phyloP scores from a whole-genome alignment of 2,329 filamentous ascomycete species.

The Alternaria ventricosa region DNA sequence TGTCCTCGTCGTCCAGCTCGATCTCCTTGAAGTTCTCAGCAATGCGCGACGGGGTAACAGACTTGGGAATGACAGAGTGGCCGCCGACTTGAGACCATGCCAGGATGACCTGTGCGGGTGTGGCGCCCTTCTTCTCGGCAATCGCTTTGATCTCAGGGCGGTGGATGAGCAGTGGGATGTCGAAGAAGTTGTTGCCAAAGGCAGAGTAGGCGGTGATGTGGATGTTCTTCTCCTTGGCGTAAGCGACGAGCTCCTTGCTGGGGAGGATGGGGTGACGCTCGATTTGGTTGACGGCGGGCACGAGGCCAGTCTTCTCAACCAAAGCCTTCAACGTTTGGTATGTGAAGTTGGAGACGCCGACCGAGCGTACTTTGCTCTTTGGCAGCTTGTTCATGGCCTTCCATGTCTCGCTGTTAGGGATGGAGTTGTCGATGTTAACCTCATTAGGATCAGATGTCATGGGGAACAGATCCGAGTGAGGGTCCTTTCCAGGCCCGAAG shows the following conservation, averaged over 20 bases:
- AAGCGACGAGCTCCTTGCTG: constrained; percentile 37
- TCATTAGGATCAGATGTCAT: constrained; percentile 62
- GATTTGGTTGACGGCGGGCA: constrained; percentile 41
- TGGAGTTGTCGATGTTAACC: constrained; percentile 44
- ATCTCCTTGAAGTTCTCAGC: constrained; percentile 40
- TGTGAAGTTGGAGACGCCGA: constrained; percentile 43
- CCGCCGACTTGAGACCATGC: constrained; percentile 79
- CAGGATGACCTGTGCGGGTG: constrained; percentile 79
- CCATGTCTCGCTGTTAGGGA: constrained; percentile 41
- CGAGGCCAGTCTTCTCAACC: constrained; percentile 55
- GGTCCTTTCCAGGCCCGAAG: constrained; percentile 63
- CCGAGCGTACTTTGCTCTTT: constrained; percentile 46
- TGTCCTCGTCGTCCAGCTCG: constrained; percentile 30
- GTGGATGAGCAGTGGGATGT: constrained; percentile 67
- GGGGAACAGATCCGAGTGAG: constrained; percentile 39
- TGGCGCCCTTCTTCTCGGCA: constrained; percentile 67
- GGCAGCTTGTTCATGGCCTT: constrained; percentile 49
- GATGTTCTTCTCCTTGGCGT: constrained; percentile 40
- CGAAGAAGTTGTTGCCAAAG: constrained; percentile 49
- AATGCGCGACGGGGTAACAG: constrained; percentile 36
- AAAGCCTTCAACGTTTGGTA: constrained; percentile 57
- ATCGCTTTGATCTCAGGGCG: constrained; percentile 72
- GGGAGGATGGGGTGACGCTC: constrained; percentile 41
- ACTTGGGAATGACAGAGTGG: constrained; percentile 41
- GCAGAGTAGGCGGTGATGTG: constrained; percentile 53